Evolutionary conservation across 2,329 filamentous ascomycete genomes (phyloP), one percentile per base, ranked within the genome.

Genomic region (Penicillium sp.): DNA sequence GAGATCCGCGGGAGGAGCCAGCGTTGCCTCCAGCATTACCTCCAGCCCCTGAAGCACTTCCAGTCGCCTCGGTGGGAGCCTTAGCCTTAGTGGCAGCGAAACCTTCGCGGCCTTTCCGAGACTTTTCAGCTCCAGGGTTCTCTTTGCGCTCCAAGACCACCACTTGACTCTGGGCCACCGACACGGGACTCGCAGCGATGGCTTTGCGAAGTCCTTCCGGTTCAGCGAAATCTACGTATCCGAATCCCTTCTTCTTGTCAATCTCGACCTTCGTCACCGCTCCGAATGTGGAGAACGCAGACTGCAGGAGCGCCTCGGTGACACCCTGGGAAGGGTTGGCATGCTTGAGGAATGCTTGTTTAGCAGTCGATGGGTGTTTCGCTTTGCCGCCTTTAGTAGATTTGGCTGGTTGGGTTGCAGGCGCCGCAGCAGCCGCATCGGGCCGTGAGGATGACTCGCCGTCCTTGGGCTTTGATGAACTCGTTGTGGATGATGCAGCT

Each of bases 201-300:
- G 93, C 93, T 66, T 89, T 91, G 64, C 84, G 83, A 27, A 97
- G 79, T 10, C 83, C 81, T 9, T 86, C 85, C 1, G 87, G 81
- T 23, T 91, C 86, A 10, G 83, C 82, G 75, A 97, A 97, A 60
- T 96, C 90, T 38, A 96, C 87, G 69, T 97, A 96, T 3, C 91
- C 93, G 66, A 96, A 96, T 0, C 91, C 91, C 72, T 97, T 97
- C 66, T 92, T 89, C 72, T 91, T 92, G 70, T 97, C 93, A 51
- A 97, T 93, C 65, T 97, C 93, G 18, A 96, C 90, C 61, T 85
- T 88, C 0, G 84, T 84, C 44, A 97, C 83, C 1, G 82, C 72
- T 2, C 93, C 93, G 64, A 91, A 96, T 0, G 77, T 73, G 42
- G 86, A 81, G 68, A 97, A 85, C 1, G 89, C 86, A 62, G 88